Evolutionary conservation across 2,329 filamentous ascomycete species (phyloP).

Genomic region (Aschersonia sp.): DNA sequence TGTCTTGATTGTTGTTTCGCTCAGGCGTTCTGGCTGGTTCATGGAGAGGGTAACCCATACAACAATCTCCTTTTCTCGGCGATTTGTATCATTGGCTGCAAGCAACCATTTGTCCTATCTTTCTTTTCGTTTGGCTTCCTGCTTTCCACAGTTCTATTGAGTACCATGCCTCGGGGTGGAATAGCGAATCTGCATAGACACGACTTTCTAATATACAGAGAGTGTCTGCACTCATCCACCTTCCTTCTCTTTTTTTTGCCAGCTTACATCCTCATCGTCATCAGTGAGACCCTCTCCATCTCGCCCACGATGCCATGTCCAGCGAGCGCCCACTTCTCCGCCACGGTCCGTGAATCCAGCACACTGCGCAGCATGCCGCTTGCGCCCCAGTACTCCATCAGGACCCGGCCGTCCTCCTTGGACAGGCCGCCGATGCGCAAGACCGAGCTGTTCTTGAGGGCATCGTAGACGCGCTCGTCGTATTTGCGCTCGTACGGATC

Average conservation of each 20-base stretch:
- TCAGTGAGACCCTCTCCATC: constrained; percentile 54
- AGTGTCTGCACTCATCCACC: too few species aligned
- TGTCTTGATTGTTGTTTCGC: too few species aligned
- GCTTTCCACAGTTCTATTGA: too few species aligned
- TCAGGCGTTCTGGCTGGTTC: too few species aligned
- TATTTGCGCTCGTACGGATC: constrained; percentile 42
- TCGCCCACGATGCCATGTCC: constrained; percentile 75
- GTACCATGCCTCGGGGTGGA: too few species aligned
- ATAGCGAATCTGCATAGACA: too few species aligned
- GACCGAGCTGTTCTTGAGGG: constrained; percentile 33
- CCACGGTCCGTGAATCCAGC: constrained; percentile 56
- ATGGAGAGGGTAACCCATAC: too few species aligned
- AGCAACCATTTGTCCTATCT: too few species aligned
- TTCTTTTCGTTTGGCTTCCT: too few species aligned
- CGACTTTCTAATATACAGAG: too few species aligned
- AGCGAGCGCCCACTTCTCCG: constrained; percentile 71
- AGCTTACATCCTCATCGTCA: constrained; percentile 30
- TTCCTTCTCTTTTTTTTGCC: neutral
- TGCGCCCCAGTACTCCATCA: constrained; percentile 88
- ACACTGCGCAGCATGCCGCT: constrained; percentile 63
- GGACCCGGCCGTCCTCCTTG: constrained; percentile 57
- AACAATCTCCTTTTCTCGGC: too few species aligned
- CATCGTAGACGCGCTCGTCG: constrained; percentile 40
- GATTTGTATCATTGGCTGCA: too few species aligned
- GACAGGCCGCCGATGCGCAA: constrained; percentile 52